Evolutionary conservation across 2,329 filamentous ascomycete species (phyloP), one percentile per base, ranked within the genome.

Genomic region (Fusarium sambucinum): DNA sequence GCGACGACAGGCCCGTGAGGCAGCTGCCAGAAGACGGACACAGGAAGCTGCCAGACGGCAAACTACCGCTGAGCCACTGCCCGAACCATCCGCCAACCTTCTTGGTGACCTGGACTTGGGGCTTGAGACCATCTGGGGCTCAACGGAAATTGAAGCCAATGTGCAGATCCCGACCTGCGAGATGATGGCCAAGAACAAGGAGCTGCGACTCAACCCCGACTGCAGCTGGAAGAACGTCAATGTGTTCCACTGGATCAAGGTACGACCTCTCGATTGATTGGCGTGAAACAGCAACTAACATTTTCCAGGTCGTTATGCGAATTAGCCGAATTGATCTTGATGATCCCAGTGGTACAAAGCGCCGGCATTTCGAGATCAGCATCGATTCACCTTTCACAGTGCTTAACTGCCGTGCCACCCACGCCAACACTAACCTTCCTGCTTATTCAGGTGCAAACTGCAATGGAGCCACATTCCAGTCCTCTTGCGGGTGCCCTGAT

Each of bases 191-290:
- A 91, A 90, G 73, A 90, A 94, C 74, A 86, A 85, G 76, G 78
- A 78, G 11, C 57, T 87, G 37, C 86, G 88, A 62, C 81, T 97
- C 61, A 91, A 97, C 77, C 95, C 95, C 54, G 94, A 97, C 76
- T 97, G 93, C 55, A 97, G 93, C 59, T 97, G 95, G 84, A 92
- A 93, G 75, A 96, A 96, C 67, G 95, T 97, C 53, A 93, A 96
- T 74, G 94, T 97, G 55, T 93, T 93, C 77, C 94, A 97, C 77
- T 97, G 94, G 94, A 97, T 97, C 78, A 97, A 97, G 87, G 93
- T 93, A 81, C 67, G 85, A 75, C 32, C 11, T 23, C 7, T 11
- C 35, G 19, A 6, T 14, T 27, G n/a, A 41, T 25, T 5, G 30
- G 4, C n/a, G 27, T 38, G n/a, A 3, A n/a, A 37, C 14, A 33